Evolutionary conservation across 1,139 yeast species (phyloP).

Genomic region (Pneumocystis murina): DNA sequence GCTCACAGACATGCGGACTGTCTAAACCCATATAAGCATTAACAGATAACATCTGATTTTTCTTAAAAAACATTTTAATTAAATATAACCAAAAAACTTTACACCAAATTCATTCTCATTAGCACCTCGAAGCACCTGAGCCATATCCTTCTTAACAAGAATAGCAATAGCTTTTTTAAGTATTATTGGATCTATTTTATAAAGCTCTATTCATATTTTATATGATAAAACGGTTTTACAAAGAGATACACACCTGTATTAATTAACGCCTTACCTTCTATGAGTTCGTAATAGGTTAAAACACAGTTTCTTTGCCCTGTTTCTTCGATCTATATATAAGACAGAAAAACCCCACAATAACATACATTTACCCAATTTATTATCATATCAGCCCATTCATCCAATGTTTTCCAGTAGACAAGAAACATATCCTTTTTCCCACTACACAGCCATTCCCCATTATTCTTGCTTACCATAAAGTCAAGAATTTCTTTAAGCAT

Average conservation of each 20-base stretch:
- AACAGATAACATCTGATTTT: not conserved
- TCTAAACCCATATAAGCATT: conserved; percentile 25
- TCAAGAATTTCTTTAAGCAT: conserved; percentile 42
- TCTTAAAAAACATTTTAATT: not conserved
- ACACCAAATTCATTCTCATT: conserved; percentile 50
- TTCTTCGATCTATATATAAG: conserved; percentile 35
- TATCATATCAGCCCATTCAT: conserved; percentile 60
- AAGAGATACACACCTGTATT: conserved; percentile 10
- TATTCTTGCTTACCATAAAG: conserved; percentile 40
- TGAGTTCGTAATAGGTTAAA: conserved; percentile 66
- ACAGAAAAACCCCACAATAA: conserved; percentile 14
- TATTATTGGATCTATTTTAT: conserved; percentile 45
- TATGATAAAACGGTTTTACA: conserved; percentile 16
- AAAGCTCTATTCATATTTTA: conserved; percentile 29
- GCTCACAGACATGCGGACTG: conserved; percentile 70
- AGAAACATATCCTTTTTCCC: conserved; percentile 18
- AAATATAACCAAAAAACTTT: conserved; percentile 25
- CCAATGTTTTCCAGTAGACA: conserved; percentile 57
- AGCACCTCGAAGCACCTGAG: conserved; percentile 48
- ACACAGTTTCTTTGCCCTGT: conserved; percentile 70
- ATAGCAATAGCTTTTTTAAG: conserved; percentile 42
- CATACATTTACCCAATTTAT: conserved; percentile 32
- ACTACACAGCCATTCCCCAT: conserved; percentile 36
- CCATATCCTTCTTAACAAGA: conserved; percentile 52
- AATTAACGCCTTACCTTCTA: conserved; percentile 45